A percentile compares a stretch with the other conserved stretches of the same genome.
phyloP scores from a whole-genome alignment of 768 basidiomycete genomes.

The Calvatia gigantea region DNA sequence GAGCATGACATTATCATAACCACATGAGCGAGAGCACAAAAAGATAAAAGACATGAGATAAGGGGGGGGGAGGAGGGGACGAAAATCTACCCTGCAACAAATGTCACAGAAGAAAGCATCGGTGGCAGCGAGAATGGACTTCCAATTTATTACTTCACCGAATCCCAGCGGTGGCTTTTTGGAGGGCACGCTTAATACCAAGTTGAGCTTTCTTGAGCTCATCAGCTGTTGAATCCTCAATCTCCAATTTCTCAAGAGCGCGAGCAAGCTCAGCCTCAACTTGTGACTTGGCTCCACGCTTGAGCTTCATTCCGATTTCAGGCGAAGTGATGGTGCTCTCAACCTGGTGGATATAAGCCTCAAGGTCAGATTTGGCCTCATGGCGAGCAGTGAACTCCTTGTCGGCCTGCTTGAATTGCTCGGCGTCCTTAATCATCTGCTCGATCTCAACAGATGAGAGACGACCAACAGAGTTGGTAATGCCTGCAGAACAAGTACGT shows the following conservation, averaged over 20 bases:
- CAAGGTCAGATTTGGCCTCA: constrained; percentile 97
- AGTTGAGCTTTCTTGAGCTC: constrained; percentile 96
- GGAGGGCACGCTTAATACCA: constrained; percentile 92
- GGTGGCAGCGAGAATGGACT: background rate
- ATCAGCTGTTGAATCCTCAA: constrained; percentile 90
- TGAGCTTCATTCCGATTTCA: constrained; percentile 97
- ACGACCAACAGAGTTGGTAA: constrained; percentile 99
- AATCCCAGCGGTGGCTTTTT: constrained; percentile 93
- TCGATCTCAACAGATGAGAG: constrained; percentile 97
- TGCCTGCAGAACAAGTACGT: constrained; percentile 47
- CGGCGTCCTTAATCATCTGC: constrained; percentile 99
- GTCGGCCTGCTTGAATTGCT: constrained; percentile 94
- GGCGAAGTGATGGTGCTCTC: constrained; percentile 95
- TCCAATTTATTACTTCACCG: constrained; percentile 47
- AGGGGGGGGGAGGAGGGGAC: constrained; percentile 16
- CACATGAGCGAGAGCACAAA: constrained; percentile 21
- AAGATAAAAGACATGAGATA: constrained; percentile 18
- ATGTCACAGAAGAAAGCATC: constrained; percentile 17
- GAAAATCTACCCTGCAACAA: constrained; percentile 15
- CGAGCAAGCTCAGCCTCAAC: constrained; percentile 98
- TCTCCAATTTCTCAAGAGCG: constrained; percentile 97
- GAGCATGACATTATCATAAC: constrained; percentile 24
- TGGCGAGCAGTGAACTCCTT: constrained; percentile 98
- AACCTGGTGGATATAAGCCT: constrained; percentile 96
- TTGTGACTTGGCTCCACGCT: constrained; percentile 91